Percentiles rank a stretch among this genome's conserved stretches.
Evolutionary conservation across 805 yeast genomes (phyloP).

Genomic region (Yamadazyma olivae): DNA sequence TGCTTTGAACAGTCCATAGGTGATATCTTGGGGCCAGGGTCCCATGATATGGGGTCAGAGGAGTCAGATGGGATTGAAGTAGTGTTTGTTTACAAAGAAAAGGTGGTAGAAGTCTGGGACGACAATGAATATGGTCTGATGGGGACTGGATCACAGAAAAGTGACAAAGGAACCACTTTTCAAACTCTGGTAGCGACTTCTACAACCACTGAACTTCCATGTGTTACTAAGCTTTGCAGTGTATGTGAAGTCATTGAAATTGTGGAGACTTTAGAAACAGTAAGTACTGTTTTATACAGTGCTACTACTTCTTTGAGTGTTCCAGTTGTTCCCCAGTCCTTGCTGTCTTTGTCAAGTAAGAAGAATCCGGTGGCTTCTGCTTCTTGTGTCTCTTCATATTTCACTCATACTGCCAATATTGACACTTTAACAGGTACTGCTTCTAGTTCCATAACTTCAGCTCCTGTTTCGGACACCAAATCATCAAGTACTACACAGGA

Average conservation of each 20-base stretch:
- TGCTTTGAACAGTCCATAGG: conserved; percentile 3
- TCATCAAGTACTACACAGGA: no score
- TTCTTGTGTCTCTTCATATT: conserved; percentile 18
- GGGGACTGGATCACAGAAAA: no score
- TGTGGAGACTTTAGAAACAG: no score
- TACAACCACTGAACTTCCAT: no score
- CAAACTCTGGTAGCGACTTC: no score
- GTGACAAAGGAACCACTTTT: no score
- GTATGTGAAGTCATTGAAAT: no score
- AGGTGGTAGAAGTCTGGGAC: conserved; percentile 1
- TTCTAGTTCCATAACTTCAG: conserved; percentile 2
- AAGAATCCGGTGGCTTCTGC: conserved; percentile 25
- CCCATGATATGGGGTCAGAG: neutral
- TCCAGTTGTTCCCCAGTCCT: conserved; percentile 14
- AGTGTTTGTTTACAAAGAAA: conserved; percentile 23
- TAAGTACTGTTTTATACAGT: conserved; percentile 19
- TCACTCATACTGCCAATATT: conserved; percentile 20
- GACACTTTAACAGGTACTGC: conserved; percentile 4
- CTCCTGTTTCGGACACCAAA: no score
- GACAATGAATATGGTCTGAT: conserved; percentile 7
- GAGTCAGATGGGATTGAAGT: conserved; percentile 21
- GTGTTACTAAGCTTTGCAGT: no score
- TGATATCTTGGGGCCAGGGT: neutral
- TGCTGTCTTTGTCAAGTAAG: conserved; percentile 16
- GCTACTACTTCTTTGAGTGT: conserved; percentile 20